These are phyloP conservation scores for Puccinia polysora DNA, from an alignment of 1,284 basidiomycete genomes.

Conservation along the genomic window DNA sequence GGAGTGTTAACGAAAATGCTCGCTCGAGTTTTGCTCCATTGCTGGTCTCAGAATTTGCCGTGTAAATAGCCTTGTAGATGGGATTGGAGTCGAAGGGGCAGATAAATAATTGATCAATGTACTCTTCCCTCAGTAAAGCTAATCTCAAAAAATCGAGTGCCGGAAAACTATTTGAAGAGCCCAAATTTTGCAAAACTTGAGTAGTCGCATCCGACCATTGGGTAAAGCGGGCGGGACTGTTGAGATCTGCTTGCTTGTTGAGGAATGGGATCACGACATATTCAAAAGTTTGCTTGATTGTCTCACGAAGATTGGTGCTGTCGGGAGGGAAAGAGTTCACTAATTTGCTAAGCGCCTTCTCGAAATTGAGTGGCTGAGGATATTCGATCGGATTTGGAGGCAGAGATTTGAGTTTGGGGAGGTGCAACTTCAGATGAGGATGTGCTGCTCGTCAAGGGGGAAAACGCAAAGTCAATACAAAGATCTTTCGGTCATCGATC, in stretches of 20 bases:
- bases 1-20: conserved; percentile 47
- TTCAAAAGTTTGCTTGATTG: conserved; percentile 40
- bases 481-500: too few species aligned
- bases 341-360: conserved; percentile 46
- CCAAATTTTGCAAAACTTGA: conserved; percentile 30
- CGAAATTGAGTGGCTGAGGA: conserved; percentile 45
- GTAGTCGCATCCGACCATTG: conserved; percentile 37
- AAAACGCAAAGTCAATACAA: too few species aligned
- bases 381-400: conserved; percentile 46
- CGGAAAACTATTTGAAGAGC: conserved; percentile 46
- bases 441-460: conserved; percentile 46
- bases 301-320: neutral
- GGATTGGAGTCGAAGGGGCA: conserved; percentile 41
- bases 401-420: conserved; percentile 46
- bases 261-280: conserved; percentile 44
- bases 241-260: conserved; percentile 36
- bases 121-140: conserved; percentile 45
- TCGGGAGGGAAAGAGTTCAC: neutral
- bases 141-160: conserved; percentile 49
- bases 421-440: conserved; percentile 46
- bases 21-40: conserved; percentile 21
- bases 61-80: conserved; percentile 13
- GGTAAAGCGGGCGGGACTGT: conserved; percentile 14
- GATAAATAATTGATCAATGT: conserved; percentile 26
- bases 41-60: conserved; percentile 13